phyloP scores from a whole-genome alignment of 225 moss, liverwort and hornwort genomes.

The Pleurozium schreberi region DNA sequence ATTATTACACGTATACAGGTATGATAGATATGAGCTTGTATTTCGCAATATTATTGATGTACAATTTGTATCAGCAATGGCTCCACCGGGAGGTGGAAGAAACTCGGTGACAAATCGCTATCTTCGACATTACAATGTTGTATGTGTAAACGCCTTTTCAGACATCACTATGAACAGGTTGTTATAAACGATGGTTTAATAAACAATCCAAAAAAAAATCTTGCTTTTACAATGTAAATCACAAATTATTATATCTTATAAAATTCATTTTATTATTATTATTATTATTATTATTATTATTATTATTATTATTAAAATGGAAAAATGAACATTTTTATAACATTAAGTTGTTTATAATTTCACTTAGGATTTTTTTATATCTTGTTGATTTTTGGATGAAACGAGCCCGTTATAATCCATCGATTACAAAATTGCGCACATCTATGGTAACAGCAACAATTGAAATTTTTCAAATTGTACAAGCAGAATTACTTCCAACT shows the following conservation, averaged over 20 bases:
- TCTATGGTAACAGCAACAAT: slow-evolving; percentile 71
- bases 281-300: too few species aligned
- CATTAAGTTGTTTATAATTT: neutral
- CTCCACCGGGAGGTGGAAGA: slow-evolving; percentile 69
- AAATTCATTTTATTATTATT: neutral
- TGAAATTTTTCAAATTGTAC: slow-evolving; percentile 71
- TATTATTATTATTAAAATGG: too few species aligned
- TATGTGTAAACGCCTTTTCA: slow-evolving; percentile 68
- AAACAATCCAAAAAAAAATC: too few species aligned
- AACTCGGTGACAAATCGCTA: slow-evolving; percentile 78
- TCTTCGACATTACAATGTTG: slow-evolving; percentile 70
- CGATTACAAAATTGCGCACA: slow-evolving; percentile 43
- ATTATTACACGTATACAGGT: slow-evolving; percentile 3
- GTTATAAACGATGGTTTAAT: neutral
- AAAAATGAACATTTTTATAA: neutral
- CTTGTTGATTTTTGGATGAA: slow-evolving; percentile 94
- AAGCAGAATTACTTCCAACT: slow-evolving; percentile 71
- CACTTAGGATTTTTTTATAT: slow-evolving; percentile 55
- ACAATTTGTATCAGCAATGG: slow-evolving; percentile 85
- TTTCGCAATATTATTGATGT: slow-evolving; percentile 68
- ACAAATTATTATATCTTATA: too few species aligned
- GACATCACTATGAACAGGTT: slow-evolving; percentile 82
- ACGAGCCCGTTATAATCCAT: slow-evolving; percentile 51
- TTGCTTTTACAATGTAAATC: neutral
- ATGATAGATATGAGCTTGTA: slow-evolving; percentile 56